phyloP scores from a whole-genome alignment of 768 basidiomycete genomes.

The Imleria badia region DNA sequence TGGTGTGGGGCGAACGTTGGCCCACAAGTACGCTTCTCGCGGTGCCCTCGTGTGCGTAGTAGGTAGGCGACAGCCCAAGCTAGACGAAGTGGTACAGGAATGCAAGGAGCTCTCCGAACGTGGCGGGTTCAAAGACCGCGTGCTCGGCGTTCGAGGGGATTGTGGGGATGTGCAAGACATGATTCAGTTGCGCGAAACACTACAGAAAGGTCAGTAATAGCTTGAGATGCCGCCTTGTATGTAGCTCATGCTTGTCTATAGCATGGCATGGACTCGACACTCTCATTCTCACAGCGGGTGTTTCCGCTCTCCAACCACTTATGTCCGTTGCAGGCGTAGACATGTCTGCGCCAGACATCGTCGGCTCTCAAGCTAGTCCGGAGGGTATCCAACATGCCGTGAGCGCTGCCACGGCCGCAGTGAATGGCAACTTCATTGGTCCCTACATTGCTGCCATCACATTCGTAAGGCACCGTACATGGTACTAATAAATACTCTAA shows the following conservation, averaged over 20 bases:
- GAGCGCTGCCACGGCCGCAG: slow-evolving; percentile 55
- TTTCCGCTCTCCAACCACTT: slow-evolving; percentile 77
- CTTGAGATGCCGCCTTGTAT: not conserved
- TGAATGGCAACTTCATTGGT: slow-evolving; percentile 65
- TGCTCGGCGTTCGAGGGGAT: slow-evolving; percentile 60
- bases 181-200: slow-evolving; percentile 49
- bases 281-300: slow-evolving; percentile 77
- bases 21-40: slow-evolving; percentile 66
- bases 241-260: slow-evolving; percentile 28
- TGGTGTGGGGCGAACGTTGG: slow-evolving; percentile 76
- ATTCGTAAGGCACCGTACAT: slow-evolving; percentile 51
- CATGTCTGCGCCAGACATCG: slow-evolving; percentile 26
- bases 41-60: slow-evolving; percentile 77
- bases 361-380: slow-evolving; percentile 39
- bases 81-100: slow-evolving; percentile 62
- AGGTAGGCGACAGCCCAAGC: slow-evolving; percentile 55
- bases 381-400: slow-evolving; percentile 62
- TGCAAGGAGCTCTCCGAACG: slow-evolving; percentile 39
- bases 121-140: slow-evolving; percentile 24
- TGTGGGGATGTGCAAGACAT: slow-evolving; percentile 67
- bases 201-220: slow-evolving; percentile 49
- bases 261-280: slow-evolving; percentile 87
- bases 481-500: not conserved
- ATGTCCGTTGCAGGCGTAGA: slow-evolving; percentile 66
- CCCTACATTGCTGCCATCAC: slow-evolving; percentile 68